Conservation (phyloP, 2,329 filamentous ascomycete genomes). For the Tolypocladium endophyticum region DNA sequence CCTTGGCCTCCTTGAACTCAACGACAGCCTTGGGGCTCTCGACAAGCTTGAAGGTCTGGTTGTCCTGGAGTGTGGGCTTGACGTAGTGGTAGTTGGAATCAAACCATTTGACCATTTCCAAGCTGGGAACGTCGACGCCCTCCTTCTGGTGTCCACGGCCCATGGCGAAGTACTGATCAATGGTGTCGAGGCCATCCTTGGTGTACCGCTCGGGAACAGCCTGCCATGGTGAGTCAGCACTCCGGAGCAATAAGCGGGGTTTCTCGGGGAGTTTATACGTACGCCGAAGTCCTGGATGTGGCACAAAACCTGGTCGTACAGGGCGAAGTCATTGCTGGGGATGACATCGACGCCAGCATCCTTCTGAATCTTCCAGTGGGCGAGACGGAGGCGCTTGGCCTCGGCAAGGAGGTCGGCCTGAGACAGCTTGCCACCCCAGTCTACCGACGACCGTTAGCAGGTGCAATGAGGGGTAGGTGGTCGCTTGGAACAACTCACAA, state of each 20-base stretch:
- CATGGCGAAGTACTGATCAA: constrained; percentile 99
- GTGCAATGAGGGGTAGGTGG: constrained; percentile 2
- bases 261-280: constrained; percentile 27
- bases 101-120: constrained; percentile 99
- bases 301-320: constrained; percentile 95
- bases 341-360: constrained; percentile 95
- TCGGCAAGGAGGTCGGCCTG: constrained; percentile 83
- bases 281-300: constrained; percentile 98
- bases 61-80: constrained; percentile 95
- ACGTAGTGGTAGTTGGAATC: constrained; percentile 99
- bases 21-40: constrained; percentile 83
- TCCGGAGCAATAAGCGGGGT: not conserved
- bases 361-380: constrained; percentile 99
- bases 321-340: constrained; percentile 98
- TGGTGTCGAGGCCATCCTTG: constrained; percentile 71
- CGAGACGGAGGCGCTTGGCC: constrained; percentile 92
- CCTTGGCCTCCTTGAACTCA: constrained; percentile 97
- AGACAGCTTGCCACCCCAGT: constrained; percentile 90
- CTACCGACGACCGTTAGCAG: constrained; percentile 19
- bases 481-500: constrained; percentile 41
- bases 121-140: constrained; percentile 79
- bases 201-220: constrained; percentile 89
- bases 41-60: constrained; percentile 88
- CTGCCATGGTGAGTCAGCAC: constrained; percentile 29
- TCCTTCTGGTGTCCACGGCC: constrained; percentile 96